A percentile compares a stretch with the other conserved stretches of the same genome.
phyloP scores from a whole-genome alignment of 2,329 filamentous ascomycete species.

The Colletotrichum australisinense region DNA sequence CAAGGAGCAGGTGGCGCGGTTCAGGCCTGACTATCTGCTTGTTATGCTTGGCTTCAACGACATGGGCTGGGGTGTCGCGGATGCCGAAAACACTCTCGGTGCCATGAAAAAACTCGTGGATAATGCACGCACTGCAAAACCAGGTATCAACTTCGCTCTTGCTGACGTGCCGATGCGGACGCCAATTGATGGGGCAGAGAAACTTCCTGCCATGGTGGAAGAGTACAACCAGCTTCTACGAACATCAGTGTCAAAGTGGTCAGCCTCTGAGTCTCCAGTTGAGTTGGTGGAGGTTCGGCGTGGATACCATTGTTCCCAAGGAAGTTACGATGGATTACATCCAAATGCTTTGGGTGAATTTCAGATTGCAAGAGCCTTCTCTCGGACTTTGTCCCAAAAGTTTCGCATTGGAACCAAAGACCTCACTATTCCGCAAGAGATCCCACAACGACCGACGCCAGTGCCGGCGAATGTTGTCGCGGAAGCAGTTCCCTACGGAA shows the following conservation, averaged over 20 bases:
- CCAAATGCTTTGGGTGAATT: conserved; percentile 54
- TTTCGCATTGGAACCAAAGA: conserved; percentile 40
- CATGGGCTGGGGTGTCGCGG: conserved; percentile 44
- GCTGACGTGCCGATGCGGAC: conserved; percentile 45
- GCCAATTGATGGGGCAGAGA: conserved; percentile 38
- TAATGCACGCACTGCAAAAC: conserved; percentile 43
- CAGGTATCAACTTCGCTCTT: conserved; percentile 41
- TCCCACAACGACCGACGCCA: conserved; percentile 37
- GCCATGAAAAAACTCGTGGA: conserved; percentile 43
- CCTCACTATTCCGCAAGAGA: conserved; percentile 38
- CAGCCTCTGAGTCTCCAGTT: conserved; percentile 42
- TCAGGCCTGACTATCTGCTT: conserved; percentile 47
- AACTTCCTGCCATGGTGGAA: conserved; percentile 39
- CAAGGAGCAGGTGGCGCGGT: conserved; percentile 40
- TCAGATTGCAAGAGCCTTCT: conserved; percentile 54
- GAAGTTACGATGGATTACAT: conserved; percentile 55
- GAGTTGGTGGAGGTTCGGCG: conserved; percentile 46
- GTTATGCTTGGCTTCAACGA: conserved; percentile 50
- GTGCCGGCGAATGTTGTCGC: conserved; percentile 34
- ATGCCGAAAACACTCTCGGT: conserved; percentile 36
- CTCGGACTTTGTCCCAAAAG: conserved; percentile 41
- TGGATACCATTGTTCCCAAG: conserved; percentile 43
- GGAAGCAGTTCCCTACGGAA: conserved; percentile 20
- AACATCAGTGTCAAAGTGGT: conserved; percentile 41
- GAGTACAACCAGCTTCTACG: conserved; percentile 43